Evolutionary conservation across 2,329 filamentous ascomycete species (phyloP).

Genomic region (Verticillium longisporum): DNA sequence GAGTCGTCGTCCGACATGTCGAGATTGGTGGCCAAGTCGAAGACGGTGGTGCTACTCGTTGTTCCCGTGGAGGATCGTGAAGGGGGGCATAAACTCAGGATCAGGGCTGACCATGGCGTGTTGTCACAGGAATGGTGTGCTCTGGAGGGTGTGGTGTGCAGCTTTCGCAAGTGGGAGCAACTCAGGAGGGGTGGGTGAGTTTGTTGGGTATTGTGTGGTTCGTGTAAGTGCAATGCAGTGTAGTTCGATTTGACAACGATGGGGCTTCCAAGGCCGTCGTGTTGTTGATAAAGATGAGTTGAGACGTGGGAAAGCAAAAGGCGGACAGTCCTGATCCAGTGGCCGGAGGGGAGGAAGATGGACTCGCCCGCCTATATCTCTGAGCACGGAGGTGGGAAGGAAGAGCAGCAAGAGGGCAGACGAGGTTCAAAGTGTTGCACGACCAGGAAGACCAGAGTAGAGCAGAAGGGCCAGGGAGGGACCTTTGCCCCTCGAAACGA

Average conservation of each 20-base stretch:
- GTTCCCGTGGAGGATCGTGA: conserved; percentile 7
- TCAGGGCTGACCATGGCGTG: background rate
- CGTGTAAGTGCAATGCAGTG: conserved; percentile 11
- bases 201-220: background rate
- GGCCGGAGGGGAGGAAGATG: background rate
- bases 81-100: background rate
- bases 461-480: background rate
- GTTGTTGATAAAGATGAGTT: background rate
- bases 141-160: background rate
- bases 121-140: conserved; percentile 4
- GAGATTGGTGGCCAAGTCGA: conserved; percentile 18
- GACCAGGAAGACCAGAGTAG: background rate
- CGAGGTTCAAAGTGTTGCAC: background rate
- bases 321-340: background rate
- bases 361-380: background rate
- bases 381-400: background rate
- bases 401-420: background rate
- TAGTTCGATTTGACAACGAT: conserved; percentile 1
- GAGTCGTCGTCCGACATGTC: conserved; percentile 38
- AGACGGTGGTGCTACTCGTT: background rate
- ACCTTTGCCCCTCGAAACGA: conserved; percentile 2
- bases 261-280: background rate
- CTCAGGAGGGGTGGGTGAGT: background rate
- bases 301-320: background rate
- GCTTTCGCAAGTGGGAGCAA: background rate